These are phyloP conservation scores for Chiua virens DNA, from an alignment of 768 basidiomycete genomes.

Conservation along the genomic window DNA sequence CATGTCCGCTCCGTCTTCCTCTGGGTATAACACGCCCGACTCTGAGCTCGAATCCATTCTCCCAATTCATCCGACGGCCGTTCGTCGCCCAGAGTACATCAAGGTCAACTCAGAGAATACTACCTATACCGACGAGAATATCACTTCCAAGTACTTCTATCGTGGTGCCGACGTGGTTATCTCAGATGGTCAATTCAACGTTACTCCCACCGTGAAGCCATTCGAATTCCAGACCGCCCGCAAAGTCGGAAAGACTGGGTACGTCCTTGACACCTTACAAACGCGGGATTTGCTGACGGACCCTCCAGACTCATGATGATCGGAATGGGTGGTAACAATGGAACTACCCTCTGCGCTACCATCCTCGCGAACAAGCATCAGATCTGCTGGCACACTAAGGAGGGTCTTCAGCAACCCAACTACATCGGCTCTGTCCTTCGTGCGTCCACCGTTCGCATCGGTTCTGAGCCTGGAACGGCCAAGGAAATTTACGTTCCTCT, in stretches of 20 bases:
- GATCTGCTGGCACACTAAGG: conserved; percentile 93
- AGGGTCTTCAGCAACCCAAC: conserved; percentile 90
- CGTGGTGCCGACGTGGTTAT: conserved; percentile 73
- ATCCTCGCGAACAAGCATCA: conserved; percentile 95
- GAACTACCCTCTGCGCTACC: conserved; percentile 89
- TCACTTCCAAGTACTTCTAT: conserved; percentile 80
- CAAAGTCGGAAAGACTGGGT: conserved; percentile 91
- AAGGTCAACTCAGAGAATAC: conserved; percentile 83
- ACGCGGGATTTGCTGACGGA: neutral
- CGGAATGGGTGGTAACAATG: conserved; percentile 97
- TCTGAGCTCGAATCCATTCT: conserved; percentile 67
- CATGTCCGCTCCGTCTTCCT: conserved; percentile 56
- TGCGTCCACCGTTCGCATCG: conserved; percentile 92
- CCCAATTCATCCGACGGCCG: conserved; percentile 83
- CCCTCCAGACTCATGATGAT: conserved; percentile 86
- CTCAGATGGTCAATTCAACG: conserved; percentile 69
- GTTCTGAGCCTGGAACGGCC: conserved; percentile 72
- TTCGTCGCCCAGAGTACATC: conserved; percentile 72
- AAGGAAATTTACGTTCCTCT: conserved; percentile 93
- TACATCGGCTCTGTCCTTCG: conserved; percentile 97
- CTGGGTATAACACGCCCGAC: conserved; percentile 73
- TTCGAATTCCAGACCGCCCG: conserved; percentile 92
- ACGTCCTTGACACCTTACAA: conserved; percentile 33
- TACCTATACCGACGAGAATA: conserved; percentile 75
- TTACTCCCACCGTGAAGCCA: conserved; percentile 76